phyloP scores from a whole-genome alignment of 345 rosid species.

The Microthlaspi erraticum region DNA sequence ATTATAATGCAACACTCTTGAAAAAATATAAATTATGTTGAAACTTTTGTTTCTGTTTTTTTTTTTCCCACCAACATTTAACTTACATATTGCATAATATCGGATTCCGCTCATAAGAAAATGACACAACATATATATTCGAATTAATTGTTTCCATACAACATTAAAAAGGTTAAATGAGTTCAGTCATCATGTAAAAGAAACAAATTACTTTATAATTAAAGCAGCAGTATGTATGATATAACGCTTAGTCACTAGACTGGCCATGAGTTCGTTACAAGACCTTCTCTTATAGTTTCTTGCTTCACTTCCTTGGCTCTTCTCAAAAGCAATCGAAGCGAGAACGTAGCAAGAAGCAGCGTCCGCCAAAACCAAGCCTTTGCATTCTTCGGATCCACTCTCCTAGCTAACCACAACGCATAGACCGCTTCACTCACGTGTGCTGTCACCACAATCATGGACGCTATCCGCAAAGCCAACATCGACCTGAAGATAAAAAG shows the following conservation, averaged over 20 bases:
- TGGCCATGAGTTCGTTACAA: constrained; percentile 7
- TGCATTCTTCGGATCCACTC: constrained; percentile 41
- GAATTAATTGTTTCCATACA: not conserved
- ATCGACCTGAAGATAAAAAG: constrained; percentile 27
- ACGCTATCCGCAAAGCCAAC: constrained; percentile 22
- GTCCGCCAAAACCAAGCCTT: constrained; percentile 41
- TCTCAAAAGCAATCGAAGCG: constrained; percentile 26
- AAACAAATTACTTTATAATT: not conserved
- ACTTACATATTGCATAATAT: not conserved
- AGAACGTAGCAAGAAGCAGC: constrained; percentile 43
- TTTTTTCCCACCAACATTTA: not conserved
- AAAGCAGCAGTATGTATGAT: not conserved
- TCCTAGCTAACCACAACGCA: constrained; percentile 36
- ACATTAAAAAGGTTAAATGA: not conserved
- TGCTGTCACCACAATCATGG: constrained; percentile 26
- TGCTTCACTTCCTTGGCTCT: constrained; percentile 35
- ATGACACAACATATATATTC: not conserved
- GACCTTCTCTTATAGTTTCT: constrained; percentile 16
- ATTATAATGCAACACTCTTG: not conserved
- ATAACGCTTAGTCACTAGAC: not conserved
- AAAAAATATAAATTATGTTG: not conserved
- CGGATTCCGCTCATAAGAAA: not conserved
- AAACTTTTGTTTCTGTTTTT: not conserved
- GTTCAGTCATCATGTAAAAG: not conserved
- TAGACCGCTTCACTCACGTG: constrained; percentile 35